phyloP scores from a whole-genome alignment of 108 stramenopile genomes.

The Fistulifera pelliculosa region DNA sequence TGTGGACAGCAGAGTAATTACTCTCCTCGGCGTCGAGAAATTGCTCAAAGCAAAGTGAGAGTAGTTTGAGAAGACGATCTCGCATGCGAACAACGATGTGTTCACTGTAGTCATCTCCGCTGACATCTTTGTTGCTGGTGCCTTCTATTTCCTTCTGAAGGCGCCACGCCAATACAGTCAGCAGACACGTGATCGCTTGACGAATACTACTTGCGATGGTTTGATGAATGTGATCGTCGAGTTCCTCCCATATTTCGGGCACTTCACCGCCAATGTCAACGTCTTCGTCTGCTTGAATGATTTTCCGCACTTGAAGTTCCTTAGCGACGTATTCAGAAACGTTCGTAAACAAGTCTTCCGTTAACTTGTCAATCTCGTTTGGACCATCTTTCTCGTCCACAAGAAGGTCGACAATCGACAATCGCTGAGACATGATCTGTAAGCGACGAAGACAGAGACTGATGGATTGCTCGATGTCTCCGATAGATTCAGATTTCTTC shows the following conservation, averaged over 20 bases:
- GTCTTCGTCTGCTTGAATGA: slow-evolving; percentile 1
- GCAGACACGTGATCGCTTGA: slow-evolving; percentile 12
- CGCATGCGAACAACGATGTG: slow-evolving; percentile 43
- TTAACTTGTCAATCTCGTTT: background rate
- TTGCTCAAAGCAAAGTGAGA: slow-evolving; percentile 63
- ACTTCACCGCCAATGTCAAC: background rate
- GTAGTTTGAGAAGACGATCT: slow-evolving; percentile 38
- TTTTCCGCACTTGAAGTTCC: slow-evolving; percentile 1
- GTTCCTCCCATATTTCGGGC: slow-evolving; percentile 7
- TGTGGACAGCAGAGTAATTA: slow-evolving; percentile 45
- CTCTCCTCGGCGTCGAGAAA: slow-evolving; percentile 41
- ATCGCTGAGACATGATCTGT: slow-evolving; percentile 38
- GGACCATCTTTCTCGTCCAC: slow-evolving; percentile 3
- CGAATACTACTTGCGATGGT: background rate
- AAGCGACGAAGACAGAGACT: slow-evolving; percentile 50
- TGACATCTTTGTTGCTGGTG: slow-evolving; percentile 6
- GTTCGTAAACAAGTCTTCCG: background rate
- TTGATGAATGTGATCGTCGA: slow-evolving; percentile 1
- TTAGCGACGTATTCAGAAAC: background rate
- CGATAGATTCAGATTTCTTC: slow-evolving; percentile 6
- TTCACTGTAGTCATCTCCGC: slow-evolving; percentile 23
- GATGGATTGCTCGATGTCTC: slow-evolving; percentile 51
- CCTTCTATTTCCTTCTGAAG: slow-evolving; percentile 7
- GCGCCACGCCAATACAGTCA: slow-evolving; percentile 7
- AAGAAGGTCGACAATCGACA: slow-evolving; percentile 20